These are phyloP conservation scores for Leccinum pachyderme DNA, from an alignment of 1,284 basidiomycete genomes.

Conservation along the genomic window DNA sequence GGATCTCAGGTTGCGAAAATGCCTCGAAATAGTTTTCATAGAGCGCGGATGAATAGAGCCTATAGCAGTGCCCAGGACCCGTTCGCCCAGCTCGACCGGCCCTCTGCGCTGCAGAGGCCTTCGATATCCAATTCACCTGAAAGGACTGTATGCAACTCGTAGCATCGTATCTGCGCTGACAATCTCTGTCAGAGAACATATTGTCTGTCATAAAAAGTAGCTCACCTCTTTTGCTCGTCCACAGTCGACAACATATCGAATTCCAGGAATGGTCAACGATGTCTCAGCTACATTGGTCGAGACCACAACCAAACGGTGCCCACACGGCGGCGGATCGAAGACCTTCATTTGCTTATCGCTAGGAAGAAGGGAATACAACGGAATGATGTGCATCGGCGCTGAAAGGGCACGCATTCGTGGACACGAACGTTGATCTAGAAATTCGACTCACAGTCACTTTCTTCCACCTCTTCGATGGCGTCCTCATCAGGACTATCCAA, in stretches of 20 bases:
- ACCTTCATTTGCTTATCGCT: constrained; percentile 97
- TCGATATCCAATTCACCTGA: constrained; percentile 94
- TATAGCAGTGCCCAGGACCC: constrained; percentile 91
- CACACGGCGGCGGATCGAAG: constrained; percentile 85
- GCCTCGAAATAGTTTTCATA: constrained; percentile 91
- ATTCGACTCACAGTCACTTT: constrained; percentile 55
- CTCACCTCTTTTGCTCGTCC: constrained; percentile 94
- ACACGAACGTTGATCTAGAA: neutral
- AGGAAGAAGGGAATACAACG: constrained; percentile 96
- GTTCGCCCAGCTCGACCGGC: constrained; percentile 96
- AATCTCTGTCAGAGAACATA: constrained; percentile 6
- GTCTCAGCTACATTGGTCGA: constrained; percentile 99
- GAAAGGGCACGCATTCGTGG: constrained; percentile 26
- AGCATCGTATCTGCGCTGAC: constrained; percentile 94
- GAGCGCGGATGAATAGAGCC: constrained; percentile 86
- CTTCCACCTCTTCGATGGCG: constrained; percentile 54
- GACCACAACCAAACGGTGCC: constrained; percentile 90
- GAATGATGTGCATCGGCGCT: constrained; percentile 84
- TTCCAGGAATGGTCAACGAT: constrained; percentile 96
- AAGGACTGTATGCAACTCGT: constrained; percentile 94
- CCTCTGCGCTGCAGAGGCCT: constrained; percentile 94
- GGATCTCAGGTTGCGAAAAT: constrained; percentile 90
- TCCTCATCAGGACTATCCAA: constrained; percentile 56
- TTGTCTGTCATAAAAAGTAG: neutral
- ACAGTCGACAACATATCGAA: constrained; percentile 95